These are phyloP conservation scores for Hypomontagnella monticulosa DNA, from an alignment of 495 filamentous ascomycete genomes.

Conservation along the genomic window DNA sequence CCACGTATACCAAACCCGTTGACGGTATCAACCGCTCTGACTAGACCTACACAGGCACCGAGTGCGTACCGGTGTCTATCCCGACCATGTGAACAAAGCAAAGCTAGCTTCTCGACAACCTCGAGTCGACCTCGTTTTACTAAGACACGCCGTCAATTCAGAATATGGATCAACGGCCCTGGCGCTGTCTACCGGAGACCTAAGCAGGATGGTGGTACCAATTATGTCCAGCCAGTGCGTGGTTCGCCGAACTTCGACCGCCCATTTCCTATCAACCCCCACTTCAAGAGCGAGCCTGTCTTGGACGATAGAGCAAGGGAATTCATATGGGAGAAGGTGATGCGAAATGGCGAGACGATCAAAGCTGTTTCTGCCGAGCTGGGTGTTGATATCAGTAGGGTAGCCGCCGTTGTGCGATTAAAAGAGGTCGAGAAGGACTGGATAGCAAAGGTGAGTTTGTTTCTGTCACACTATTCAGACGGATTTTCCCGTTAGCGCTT, in stretches of 20 bases:
- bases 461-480: conserved; percentile 21
- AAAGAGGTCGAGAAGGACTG: conserved; percentile 86
- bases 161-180: conserved; percentile 70
- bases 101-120: conserved; percentile 42
- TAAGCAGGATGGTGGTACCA: conserved; percentile 66
- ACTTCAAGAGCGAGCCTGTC: conserved; percentile 76
- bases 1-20: conserved; percentile 38
- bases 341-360: conserved; percentile 70
- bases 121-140: conserved; percentile 37
- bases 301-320: conserved; percentile 80
- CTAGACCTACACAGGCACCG: conserved; percentile 5
- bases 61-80: conserved; percentile 1
- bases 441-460: conserved; percentile 69
- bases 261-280: conserved; percentile 81
- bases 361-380: conserved; percentile 80
- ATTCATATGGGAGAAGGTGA: conserved; percentile 75
- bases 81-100: conserved; percentile 16
- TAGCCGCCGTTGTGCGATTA: conserved; percentile 87
- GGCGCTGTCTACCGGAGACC: conserved; percentile 67
- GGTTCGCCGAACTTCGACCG: conserved; percentile 11
- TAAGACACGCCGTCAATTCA: conserved; percentile 66
- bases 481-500: conserved; percentile 32
- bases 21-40: conserved; percentile 22
- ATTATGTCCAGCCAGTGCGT: conserved; percentile 69
- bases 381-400: conserved; percentile 83